Percentiles rank a stretch among this genome's conserved stretches.
Conservation (phyloP, 495 filamentous ascomycete genomes). For the Hypomontagnella submonticulosa region DNA sequence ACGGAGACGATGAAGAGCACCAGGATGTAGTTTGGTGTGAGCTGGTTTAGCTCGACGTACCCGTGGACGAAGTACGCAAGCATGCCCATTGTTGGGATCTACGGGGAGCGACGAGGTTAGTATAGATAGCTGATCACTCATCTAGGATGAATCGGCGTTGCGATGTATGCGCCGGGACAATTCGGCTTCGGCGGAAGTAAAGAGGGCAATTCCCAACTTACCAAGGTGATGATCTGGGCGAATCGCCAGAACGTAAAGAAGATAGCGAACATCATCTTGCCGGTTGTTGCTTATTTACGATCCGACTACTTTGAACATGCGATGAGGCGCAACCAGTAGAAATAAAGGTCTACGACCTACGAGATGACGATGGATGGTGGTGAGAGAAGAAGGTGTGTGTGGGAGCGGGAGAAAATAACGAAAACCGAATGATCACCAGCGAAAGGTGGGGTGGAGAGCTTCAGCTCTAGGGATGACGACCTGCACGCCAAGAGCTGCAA, state of each 20-base stretch:
- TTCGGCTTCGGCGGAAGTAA: background rate
- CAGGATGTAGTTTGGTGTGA: conserved; percentile 84
- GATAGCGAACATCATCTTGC: conserved; percentile 78
- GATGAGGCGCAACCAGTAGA: background rate
- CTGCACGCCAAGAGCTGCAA: conserved; percentile 41
- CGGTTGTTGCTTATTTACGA: background rate
- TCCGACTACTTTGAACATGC: background rate
- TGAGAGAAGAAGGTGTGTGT: conserved; percentile 10
- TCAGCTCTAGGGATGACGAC: conserved; percentile 17
- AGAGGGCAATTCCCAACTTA: conserved; percentile 45
- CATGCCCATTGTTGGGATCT: conserved; percentile 90
- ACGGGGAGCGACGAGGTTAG: conserved; percentile 9
- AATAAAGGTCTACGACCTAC: conserved; percentile 13
- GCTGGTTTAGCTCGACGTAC: conserved; percentile 72
- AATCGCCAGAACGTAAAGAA: conserved; percentile 88
- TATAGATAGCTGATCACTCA: background rate
- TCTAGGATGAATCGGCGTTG: background rate
- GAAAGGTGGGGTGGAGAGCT: conserved; percentile 22
- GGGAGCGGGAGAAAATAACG: conserved; percentile 4
- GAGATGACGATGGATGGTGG: conserved; percentile 3
- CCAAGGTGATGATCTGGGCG: conserved; percentile 80
- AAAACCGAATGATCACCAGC: background rate
- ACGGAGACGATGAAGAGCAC: conserved; percentile 91
- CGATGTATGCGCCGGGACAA: background rate
- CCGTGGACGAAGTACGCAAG: conserved; percentile 85